Conservation (phyloP, 495 filamentous ascomycete genomes). For the Neurospora hispaniola region DNA sequence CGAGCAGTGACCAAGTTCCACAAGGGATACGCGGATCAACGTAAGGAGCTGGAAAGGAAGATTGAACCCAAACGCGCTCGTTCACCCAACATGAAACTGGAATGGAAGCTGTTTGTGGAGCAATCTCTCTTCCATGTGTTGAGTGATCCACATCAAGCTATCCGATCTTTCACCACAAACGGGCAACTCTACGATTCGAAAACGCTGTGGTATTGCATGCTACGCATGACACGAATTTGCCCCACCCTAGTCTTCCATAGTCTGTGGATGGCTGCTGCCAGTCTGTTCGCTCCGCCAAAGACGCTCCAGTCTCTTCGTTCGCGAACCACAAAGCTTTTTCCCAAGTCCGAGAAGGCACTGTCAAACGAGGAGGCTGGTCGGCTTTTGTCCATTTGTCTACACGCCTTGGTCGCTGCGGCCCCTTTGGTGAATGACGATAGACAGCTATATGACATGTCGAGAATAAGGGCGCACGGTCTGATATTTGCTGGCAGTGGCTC, state of each 20-base stretch:
- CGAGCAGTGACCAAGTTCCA: conserved; percentile 20
- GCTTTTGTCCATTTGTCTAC: conserved; percentile 41
- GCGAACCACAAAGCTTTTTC: conserved; percentile 30
- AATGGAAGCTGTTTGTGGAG: conserved; percentile 52
- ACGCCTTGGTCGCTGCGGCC: conserved; percentile 41
- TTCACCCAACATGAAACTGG: conserved; percentile 21
- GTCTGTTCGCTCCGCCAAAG: conserved; percentile 55
- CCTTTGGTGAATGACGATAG: conserved; percentile 35
- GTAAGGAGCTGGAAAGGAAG: conserved; percentile 29
- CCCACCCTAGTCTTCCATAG: conserved; percentile 58
- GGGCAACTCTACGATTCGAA: conserved; percentile 39
- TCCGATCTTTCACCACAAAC: conserved; percentile 52
- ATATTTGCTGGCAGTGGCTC: conserved; percentile 26
- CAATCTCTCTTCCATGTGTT: conserved; percentile 68
- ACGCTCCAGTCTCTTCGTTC: conserved; percentile 37
- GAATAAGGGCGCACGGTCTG: conserved; percentile 37
- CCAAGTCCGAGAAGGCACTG: conserved; percentile 22
- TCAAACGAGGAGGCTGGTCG: conserved; percentile 37
- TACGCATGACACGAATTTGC: conserved; percentile 37
- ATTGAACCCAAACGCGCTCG: conserved; percentile 8
- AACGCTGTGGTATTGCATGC: conserved; percentile 41
- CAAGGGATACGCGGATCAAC: conserved; percentile 12
- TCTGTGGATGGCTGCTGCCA: conserved; percentile 61
- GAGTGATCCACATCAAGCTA: conserved; percentile 50
- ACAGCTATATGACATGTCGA: conserved; percentile 40